Evolutionary conservation across 2,329 filamentous ascomycete genomes (phyloP).

Genomic region (Fusarium sp.): DNA sequence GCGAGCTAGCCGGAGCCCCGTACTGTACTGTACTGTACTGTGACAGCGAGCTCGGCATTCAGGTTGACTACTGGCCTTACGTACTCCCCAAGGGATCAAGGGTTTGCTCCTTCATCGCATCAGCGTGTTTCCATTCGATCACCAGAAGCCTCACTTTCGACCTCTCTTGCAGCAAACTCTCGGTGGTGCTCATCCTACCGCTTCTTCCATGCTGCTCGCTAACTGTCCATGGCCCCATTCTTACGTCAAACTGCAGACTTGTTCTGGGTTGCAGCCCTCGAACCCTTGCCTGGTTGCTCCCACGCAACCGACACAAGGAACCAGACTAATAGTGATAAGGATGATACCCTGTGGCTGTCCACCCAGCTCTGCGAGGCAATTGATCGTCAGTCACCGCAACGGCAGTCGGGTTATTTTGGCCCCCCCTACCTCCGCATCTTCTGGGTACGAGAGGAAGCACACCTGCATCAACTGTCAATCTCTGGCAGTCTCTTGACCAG

Average conservation of each 20-base stretch:
- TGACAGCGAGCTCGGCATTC: neutral
- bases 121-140: neutral
- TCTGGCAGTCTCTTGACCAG: neutral
- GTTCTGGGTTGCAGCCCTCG: neutral
- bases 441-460: neutral
- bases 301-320: neutral
- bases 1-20: neutral
- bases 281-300: constrained; percentile 3
- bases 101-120: neutral
- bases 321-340: constrained; percentile 1
- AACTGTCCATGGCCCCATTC: constrained; percentile 14
- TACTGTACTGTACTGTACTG: neutral
- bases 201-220: neutral
- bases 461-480: neutral
- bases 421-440: neutral
- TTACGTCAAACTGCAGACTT: constrained; percentile 14
- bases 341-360: constrained; percentile 5
- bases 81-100: neutral
- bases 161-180: neutral
- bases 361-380: constrained; percentile 17
- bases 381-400: constrained; percentile 21
- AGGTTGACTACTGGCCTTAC: neutral
- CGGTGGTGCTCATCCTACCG: neutral
- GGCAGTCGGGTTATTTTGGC: constrained; percentile 6
- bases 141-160: neutral